Evolutionary conservation across 768 basidiomycete genomes (phyloP).

Genomic region (Cystobasidium ongulense): DNA sequence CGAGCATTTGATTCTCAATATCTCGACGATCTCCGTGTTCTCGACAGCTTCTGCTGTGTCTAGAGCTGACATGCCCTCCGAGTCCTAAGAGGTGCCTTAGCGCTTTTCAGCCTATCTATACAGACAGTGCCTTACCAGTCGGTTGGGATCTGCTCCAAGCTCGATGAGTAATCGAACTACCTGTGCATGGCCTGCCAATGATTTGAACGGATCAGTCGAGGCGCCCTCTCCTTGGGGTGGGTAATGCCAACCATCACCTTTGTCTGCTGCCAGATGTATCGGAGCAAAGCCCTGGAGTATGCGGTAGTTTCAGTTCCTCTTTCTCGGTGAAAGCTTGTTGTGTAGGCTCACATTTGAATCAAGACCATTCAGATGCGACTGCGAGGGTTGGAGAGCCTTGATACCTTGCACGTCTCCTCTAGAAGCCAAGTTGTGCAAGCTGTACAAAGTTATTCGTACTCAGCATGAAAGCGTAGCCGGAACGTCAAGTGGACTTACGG

Average conservation of each 20-base stretch:
- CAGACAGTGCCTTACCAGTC: background rate
- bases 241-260: background rate
- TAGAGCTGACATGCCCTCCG: constrained; percentile 19
- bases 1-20: background rate
- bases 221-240: background rate
- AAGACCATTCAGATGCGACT: background rate
- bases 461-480: too few species aligned
- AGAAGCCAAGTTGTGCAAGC: constrained; percentile 1
- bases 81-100: background rate
- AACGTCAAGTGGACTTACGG: background rate
- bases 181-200: background rate
- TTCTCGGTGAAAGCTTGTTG: background rate
- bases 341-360: constrained; percentile 9
- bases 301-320: background rate
- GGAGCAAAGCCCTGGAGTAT: constrained; percentile 18
- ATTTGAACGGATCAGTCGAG: background rate
- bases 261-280: constrained; percentile 23
- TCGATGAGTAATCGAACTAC: background rate
- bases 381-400: background rate
- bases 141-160: background rate
- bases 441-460: background rate
- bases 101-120: background rate
- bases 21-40: background rate
- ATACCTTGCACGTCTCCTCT: background rate
- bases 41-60: constrained; percentile 19